These are phyloP conservation scores for Lipomyces japonicus DNA, from an alignment of 805 yeast genomes.

Conservation along the genomic window DNA sequence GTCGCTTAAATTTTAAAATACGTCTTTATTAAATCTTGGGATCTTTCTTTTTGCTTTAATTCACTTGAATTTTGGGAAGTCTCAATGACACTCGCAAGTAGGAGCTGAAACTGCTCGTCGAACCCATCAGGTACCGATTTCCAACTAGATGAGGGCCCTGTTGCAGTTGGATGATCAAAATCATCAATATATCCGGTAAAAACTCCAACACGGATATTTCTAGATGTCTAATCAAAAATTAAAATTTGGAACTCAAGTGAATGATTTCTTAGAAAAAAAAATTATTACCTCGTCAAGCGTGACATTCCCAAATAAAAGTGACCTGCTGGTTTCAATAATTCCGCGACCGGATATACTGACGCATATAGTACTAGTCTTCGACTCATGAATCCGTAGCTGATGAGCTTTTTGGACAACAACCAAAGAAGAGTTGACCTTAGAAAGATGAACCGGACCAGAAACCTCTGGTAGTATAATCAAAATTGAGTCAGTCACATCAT, in stretches of 20 bases:
- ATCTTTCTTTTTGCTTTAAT: too few species aligned
- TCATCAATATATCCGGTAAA: constrained; percentile 20
- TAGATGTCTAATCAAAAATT: too few species aligned
- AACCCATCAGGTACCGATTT: neutral
- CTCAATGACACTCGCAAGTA: too few species aligned
- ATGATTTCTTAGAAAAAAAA: too few species aligned
- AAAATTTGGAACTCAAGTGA: too few species aligned
- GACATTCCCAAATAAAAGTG: constrained; percentile 10
- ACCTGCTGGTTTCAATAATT: constrained; percentile 20
- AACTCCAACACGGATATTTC: too few species aligned
- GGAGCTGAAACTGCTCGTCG: too few species aligned
- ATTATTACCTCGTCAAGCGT: neutral
- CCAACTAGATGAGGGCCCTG: constrained; percentile 15
- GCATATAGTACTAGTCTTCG: constrained; percentile 7
- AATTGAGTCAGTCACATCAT: constrained; percentile 4
- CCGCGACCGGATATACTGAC: constrained; percentile 8
- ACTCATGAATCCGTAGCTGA: constrained; percentile 25
- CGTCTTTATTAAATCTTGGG: too few species aligned
- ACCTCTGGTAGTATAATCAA: constrained; percentile 9
- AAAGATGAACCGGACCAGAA: constrained; percentile 20
- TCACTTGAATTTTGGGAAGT: too few species aligned
- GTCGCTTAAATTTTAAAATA: too few species aligned
- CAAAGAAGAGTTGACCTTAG: constrained; percentile 6
- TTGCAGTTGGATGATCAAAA: constrained; percentile 38
- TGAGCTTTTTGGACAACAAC: constrained; percentile 13